These are phyloP conservation scores for Pseudonitzschia multistriata DNA, from an alignment of 108 stramenopile genomes.

Conservation along the genomic window DNA sequence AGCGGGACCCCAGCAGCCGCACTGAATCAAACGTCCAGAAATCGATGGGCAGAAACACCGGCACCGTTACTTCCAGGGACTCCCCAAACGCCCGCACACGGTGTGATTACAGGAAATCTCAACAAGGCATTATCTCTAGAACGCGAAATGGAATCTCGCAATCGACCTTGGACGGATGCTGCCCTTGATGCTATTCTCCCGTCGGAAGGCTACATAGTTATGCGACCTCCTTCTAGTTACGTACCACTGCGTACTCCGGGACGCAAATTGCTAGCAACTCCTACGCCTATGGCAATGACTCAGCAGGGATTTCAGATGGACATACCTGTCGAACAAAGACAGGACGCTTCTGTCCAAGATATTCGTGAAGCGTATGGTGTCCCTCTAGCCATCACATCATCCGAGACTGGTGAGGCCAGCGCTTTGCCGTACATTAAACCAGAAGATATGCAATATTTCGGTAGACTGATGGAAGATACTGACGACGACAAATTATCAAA, in stretches of 20 bases:
- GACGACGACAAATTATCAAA: conserved; percentile 72
- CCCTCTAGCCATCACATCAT: conserved; percentile 66
- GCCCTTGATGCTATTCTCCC: conserved; percentile 96
- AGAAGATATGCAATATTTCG: conserved; percentile 99
- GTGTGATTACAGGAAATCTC: conserved; percentile 55
- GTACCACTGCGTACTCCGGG: conserved; percentile 92
- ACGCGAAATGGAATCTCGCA: conserved; percentile 93
- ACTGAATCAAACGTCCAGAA: conserved; percentile 39
- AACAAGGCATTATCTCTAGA: conserved; percentile 85
- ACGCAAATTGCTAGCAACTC: conserved; percentile 87
- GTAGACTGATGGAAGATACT: conserved; percentile 90
- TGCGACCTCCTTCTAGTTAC: conserved; percentile 90
- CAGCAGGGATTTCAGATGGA: conserved; percentile 92
- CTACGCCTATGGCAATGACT: conserved; percentile 80
- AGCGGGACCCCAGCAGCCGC: conserved; percentile 33
- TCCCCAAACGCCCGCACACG: conserved; percentile 37
- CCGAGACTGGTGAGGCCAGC: conserved; percentile 51
- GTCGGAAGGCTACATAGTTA: conserved; percentile 79
- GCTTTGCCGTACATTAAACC: conserved; percentile 95
- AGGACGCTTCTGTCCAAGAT: conserved; percentile 66
- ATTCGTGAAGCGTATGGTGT: conserved; percentile 93
- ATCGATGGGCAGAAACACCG: conserved; percentile 85
- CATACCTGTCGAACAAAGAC: conserved; percentile 87
- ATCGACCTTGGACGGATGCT: conserved; percentile 94
- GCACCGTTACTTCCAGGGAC: conserved; percentile 30